phyloP scores from a whole-genome alignment of 306 rosid species.

The Citrullus colocynthis region DNA sequence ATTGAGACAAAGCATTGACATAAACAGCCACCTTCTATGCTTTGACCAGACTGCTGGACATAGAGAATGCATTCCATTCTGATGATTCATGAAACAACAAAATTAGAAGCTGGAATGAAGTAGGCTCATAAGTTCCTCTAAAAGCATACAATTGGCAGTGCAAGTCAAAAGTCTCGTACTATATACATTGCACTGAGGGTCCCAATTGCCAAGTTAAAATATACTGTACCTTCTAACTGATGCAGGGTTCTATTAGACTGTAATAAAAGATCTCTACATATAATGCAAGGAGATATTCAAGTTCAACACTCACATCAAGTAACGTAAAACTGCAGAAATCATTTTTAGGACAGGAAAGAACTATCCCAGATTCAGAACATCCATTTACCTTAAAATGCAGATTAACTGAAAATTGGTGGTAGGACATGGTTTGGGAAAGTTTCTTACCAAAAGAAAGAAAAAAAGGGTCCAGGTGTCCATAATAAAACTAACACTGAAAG shows the following conservation, averaged over 20 bases:
- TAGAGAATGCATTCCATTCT: conserved; percentile 95
- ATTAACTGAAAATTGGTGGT: neutral
- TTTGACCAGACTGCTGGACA: conserved; percentile 99
- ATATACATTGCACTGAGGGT: neutral
- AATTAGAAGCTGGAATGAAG: neutral
- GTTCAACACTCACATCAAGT: neutral
- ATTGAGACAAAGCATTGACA: conserved; percentile 91
- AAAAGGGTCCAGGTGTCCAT: neutral
- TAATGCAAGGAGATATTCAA: neutral
- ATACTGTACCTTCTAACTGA: neutral
- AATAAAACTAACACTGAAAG: too few species aligned
- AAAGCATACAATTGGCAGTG: neutral
- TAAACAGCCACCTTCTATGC: conserved; percentile 92
- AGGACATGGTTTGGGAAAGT: neutral
- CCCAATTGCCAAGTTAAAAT: neutral
- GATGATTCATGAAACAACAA: conserved; percentile 16
- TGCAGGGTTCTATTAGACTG: neutral
- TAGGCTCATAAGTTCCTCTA: neutral
- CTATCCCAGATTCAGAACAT: neutral
- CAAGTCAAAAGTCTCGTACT: neutral
- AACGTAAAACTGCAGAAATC: neutral
- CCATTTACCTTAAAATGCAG: neutral
- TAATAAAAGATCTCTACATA: neutral
- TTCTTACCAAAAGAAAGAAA: neutral
- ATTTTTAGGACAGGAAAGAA: neutral